phyloP scores from a whole-genome alignment of 169 alveolate genomes.

The Cryptosporidium sp. region DNA sequence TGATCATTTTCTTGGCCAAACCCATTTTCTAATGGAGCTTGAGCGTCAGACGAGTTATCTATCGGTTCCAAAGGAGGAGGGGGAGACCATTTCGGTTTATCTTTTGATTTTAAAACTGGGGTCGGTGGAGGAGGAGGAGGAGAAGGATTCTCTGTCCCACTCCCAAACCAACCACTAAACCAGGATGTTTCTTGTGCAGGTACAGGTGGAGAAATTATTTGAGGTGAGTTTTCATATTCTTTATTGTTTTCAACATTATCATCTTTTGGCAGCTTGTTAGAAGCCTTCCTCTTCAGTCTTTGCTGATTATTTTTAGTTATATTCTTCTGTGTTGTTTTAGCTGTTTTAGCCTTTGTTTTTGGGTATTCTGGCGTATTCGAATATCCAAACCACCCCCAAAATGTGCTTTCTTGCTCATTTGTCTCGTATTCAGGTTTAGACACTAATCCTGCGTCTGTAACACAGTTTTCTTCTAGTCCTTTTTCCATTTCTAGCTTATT shows the following conservation, averaged over 20 bases:
- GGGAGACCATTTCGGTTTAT: background rate
- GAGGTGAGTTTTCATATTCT: background rate
- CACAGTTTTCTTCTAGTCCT: background rate
- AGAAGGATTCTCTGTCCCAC: slow-evolving; percentile 1
- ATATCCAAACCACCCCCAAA: slow-evolving; percentile 66
- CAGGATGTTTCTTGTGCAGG: slow-evolving; percentile 53
- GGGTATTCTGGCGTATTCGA: background rate
- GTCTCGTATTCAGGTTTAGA: background rate
- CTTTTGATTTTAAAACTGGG: background rate
- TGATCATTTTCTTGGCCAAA: background rate
- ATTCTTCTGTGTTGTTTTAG: slow-evolving; percentile 22
- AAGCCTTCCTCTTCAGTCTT: slow-evolving; percentile 25
- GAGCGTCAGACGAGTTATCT: background rate
- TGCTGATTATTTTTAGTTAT: slow-evolving; percentile 23
- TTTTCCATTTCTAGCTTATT: background rate
- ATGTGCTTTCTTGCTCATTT: slow-evolving; percentile 1
- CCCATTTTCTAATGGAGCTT: background rate
- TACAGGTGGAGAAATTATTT: background rate
- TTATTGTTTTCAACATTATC: background rate
- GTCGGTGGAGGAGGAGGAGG: slow-evolving; percentile 59
- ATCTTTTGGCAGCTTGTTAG: background rate
- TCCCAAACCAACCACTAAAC: slow-evolving; percentile 59
- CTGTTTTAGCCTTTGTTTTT: background rate
- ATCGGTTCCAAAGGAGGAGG: slow-evolving; percentile 2
- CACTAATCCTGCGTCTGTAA: background rate